These are phyloP conservation scores for Graphiopsis chlorocephala DNA, from an alignment of 2,329 filamentous ascomycete genomes.

Conservation along the genomic window DNA sequence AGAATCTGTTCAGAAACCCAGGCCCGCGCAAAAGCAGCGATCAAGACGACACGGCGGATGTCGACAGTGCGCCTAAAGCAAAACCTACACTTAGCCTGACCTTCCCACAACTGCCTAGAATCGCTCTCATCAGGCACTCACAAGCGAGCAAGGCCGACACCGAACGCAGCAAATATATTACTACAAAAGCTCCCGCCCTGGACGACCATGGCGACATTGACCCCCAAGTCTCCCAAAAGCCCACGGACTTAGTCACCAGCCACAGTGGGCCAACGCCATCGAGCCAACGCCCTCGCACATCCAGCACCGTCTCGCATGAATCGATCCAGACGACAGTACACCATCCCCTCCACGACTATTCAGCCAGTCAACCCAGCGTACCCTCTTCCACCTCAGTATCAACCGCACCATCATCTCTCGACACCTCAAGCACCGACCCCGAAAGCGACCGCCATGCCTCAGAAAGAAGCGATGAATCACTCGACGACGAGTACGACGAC, in stretches of 20 bases:
- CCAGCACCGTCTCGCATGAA: background rate
- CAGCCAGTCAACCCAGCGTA: no score
- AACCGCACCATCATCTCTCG: background rate
- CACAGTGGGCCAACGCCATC: background rate
- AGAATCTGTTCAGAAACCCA: background rate
- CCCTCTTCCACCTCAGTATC: background rate
- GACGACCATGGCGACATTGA: background rate
- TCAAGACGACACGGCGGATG: background rate
- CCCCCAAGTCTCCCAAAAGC: background rate
- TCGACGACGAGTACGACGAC: no score
- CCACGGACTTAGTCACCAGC: background rate
- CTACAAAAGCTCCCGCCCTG: background rate
- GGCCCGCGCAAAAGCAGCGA: background rate
- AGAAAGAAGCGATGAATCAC: background rate
- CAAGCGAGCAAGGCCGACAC: background rate
- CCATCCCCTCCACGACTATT: no score
- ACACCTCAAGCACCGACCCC: background rate
- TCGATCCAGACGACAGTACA: background rate
- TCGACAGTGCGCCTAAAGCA: background rate
- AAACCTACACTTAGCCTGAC: background rate
- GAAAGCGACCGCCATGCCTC: background rate
- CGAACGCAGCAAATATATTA: background rate
- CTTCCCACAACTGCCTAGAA: background rate
- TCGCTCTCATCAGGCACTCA: background rate
- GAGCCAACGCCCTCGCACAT: background rate